A percentile compares a stretch with the other conserved stretches of the same genome.
Conservation (phyloP, 306 rosid species). For the Sindora glabra region DNA sequence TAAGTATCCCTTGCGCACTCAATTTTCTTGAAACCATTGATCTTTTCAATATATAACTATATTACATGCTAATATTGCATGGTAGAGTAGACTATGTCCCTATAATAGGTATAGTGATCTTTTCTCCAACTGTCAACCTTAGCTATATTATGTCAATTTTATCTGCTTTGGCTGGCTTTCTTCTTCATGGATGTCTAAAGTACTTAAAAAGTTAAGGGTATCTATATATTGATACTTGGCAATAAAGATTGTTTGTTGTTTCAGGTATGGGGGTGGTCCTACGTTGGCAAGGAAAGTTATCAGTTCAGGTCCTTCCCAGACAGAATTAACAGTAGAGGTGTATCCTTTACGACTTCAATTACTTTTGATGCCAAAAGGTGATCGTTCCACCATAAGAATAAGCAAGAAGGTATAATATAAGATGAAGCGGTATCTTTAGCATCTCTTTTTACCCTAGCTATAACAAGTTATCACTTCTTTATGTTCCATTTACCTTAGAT, state of each 20-base stretch:
- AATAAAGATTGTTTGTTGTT: background rate
- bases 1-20: too few species aligned
- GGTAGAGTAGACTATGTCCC: background rate
- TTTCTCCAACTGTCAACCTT: background rate
- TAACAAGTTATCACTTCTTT: conserved; percentile 4
- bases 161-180: background rate
- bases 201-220: background rate
- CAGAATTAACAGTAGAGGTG: conserved; percentile 90
- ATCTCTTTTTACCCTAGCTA: conserved; percentile 6
- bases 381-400: conserved; percentile 62
- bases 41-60: too few species aligned
- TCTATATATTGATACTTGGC: background rate
- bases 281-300: conserved; percentile 74
- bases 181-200: background rate
- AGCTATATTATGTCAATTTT: background rate
- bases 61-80: background rate
- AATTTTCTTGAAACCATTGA: too few species aligned
- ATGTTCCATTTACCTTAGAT: conserved; percentile 19
- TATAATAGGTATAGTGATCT: background rate
- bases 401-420: conserved; percentile 83
- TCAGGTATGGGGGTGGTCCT: conserved; percentile 98
- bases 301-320: conserved; percentile 79
- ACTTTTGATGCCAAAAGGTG: conserved; percentile 73
- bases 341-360: conserved; percentile 91
- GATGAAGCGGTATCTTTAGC: conserved; percentile 11